phyloP scores from a whole-genome alignment of 768 basidiomycete genomes.

The Kwoniella dejecticola region DNA sequence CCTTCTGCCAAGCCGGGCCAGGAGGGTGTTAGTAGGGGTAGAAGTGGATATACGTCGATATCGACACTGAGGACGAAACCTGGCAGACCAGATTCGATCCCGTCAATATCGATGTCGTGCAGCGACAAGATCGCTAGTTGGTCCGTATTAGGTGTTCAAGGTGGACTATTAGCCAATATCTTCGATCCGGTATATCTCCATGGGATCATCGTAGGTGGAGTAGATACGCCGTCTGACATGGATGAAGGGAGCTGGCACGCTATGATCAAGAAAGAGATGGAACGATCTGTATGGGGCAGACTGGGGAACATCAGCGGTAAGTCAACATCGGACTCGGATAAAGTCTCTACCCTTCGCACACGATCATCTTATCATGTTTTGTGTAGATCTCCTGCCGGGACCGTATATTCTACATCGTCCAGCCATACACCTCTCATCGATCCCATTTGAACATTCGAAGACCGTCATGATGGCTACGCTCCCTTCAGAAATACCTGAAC shows the following conservation, averaged over 20 bases:
- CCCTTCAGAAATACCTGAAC: constrained; percentile 58
- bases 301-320: constrained; percentile 54
- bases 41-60: constrained; percentile 73
- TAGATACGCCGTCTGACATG: constrained; percentile 57
- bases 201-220: constrained; percentile 72
- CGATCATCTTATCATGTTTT: too few species aligned
- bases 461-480: constrained; percentile 53
- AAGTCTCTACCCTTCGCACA: background rate
- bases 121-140: constrained; percentile 92
- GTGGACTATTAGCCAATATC: constrained; percentile 67
- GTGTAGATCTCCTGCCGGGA: constrained; percentile 55
- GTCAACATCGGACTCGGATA: background rate
- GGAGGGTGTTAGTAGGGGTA: constrained; percentile 60
- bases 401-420: constrained; percentile 63
- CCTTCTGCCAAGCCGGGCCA: background rate
- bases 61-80: constrained; percentile 90
- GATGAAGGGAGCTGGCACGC: constrained; percentile 34
- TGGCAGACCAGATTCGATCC: constrained; percentile 83
- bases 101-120: constrained; percentile 84
- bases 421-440: constrained; percentile 63
- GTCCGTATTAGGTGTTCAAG: constrained; percentile 82
- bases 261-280: constrained; percentile 65
- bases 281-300: constrained; percentile 67
- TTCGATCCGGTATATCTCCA: constrained; percentile 67
- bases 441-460: constrained; percentile 66